Conservation (phyloP, 805 yeast species). For the Cyberlindnera lachancei region DNA sequence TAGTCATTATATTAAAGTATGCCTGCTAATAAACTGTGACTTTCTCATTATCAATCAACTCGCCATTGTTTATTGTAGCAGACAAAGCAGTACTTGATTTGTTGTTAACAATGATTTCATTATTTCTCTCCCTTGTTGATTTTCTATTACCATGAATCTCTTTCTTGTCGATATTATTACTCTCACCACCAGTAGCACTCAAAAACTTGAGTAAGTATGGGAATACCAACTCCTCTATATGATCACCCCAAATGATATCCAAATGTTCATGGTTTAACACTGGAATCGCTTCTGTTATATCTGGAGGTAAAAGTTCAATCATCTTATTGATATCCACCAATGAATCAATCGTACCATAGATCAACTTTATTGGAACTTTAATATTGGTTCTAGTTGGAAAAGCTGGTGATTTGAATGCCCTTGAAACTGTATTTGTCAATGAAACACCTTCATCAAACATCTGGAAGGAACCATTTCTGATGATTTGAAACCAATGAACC, state of each 20-base stretch:
- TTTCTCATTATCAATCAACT: slow-evolving; percentile 4
- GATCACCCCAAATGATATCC: slow-evolving; percentile 83
- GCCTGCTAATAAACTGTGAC: slow-evolving; percentile 3
- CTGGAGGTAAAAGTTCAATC: slow-evolving; percentile 55
- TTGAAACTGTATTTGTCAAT: slow-evolving; percentile 28
- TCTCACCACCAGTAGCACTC: slow-evolving; percentile 12
- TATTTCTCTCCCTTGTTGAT: no score
- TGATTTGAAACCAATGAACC: slow-evolving; percentile 96
- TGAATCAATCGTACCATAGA: slow-evolving; percentile 78
- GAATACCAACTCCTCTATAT: slow-evolving; percentile 43
- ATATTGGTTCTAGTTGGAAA: slow-evolving; percentile 60
- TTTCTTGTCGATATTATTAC: no score
- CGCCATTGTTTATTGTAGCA: slow-evolving; percentile 5
- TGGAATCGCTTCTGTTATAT: slow-evolving; percentile 42
- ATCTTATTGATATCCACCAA: slow-evolving; percentile 80
- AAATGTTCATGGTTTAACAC: slow-evolving; percentile 77
- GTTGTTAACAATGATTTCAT: no score
- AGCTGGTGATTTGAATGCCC: slow-evolving; percentile 27
- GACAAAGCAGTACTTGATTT: no score
- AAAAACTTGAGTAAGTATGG: slow-evolving; percentile 33
- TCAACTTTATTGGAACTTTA: slow-evolving; percentile 61
- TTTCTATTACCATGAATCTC: no score
- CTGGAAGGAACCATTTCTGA: slow-evolving; percentile 68
- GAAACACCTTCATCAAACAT: slow-evolving; percentile 70
- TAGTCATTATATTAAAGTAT: background rate